Base-by-base conservation (phyloP, 75 land plant genomes). In the Cryptomeria japonica region DNA sequence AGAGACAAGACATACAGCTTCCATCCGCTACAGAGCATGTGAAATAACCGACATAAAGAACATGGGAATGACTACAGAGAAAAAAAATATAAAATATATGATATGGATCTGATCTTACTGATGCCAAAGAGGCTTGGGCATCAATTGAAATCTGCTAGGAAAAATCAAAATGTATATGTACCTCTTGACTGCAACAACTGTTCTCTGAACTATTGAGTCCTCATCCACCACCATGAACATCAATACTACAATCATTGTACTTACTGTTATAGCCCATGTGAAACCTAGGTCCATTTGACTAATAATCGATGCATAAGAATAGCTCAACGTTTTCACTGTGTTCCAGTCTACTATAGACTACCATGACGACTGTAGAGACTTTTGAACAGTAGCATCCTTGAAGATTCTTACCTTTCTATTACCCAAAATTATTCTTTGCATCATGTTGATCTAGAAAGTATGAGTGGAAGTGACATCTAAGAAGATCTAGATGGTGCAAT, bases 171-270 rank as follows among this genome's bases (percentile, higher is more conserved):
- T 64, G 70, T 25, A 1, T 64, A 64, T 64, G 70, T 41, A 41
- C 82, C 82, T 18, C 82, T 41, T 79, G 82, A 79, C 82, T 79
- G 44, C 44, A 79, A 36, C 79, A 14, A 80, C 83, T 80, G 13
- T 80, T 25, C 47, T 42, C 28, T 44, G 51, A 44, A 46, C 49
- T 82, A 82, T n/a, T 82, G 16, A 34, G 38, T 3, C 28, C 83
- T 80, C 83, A 80, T 3, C 14, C 38, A 42, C 13, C 47, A 44
- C 47, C 32, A 11, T 82, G n/a, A 82, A n/a, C 22, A 42, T 46
- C 47, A 82, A 44, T 12, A 13, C 49, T 82, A 13, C 32, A 44
- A 46, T n/a, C 84, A 82, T 44, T 80, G n/a, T 28, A 82, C 28
- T 41, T 12, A 18, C 25, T 5, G n/a, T 61, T 19, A 0, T 1